Percentiles rank a stretch among this genome's conserved stretches.
Conservation (phyloP, 177 flowering plant genomes). For the Vitis hybrid region DNA sequence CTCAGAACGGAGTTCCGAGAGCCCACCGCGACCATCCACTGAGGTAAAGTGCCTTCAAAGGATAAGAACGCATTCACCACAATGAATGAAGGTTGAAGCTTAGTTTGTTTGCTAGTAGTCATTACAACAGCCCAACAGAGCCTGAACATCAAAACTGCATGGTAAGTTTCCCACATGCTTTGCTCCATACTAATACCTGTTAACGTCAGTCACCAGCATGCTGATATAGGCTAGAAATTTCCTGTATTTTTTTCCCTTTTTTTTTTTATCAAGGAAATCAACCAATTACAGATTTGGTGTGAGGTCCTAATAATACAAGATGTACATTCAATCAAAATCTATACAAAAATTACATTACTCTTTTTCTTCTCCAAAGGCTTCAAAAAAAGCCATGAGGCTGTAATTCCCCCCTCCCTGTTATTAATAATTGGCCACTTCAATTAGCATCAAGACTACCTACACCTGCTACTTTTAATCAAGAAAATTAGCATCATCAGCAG, state of each 20-base stretch:
- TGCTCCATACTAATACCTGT: too few relatives aligned
- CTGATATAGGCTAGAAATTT: background rate
- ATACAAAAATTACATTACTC: slow-evolving; percentile 22
- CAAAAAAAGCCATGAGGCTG: slow-evolving; percentile 23
- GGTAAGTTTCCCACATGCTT: too few relatives aligned
- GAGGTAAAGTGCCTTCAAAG: too few relatives aligned
- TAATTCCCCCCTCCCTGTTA: background rate
- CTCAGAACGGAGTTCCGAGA: too few relatives aligned
- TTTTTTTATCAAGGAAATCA: background rate
- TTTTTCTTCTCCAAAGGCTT: slow-evolving; percentile 11
- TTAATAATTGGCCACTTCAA: background rate
- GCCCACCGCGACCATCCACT: too few relatives aligned
- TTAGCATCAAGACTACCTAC: background rate
- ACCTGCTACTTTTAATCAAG: slow-evolving; percentile 17
- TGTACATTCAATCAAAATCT: slow-evolving; percentile 30
- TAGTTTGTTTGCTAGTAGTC: too few relatives aligned
- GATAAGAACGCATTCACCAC: too few relatives aligned
- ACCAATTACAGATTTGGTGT: slow-evolving; percentile 12
- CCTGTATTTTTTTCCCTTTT: background rate
- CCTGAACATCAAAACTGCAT: too few relatives aligned
- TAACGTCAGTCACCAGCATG: too few relatives aligned
- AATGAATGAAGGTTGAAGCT: too few relatives aligned
- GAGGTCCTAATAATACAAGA: slow-evolving; percentile 21
- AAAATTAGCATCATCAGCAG: slow-evolving; percentile 15
- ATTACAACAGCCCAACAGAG: too few relatives aligned